A percentile compares a stretch with the other conserved stretches of the same genome.
phyloP scores from a whole-genome alignment of 2,329 filamentous ascomycete genomes.

The Verticillium alfalfae region DNA sequence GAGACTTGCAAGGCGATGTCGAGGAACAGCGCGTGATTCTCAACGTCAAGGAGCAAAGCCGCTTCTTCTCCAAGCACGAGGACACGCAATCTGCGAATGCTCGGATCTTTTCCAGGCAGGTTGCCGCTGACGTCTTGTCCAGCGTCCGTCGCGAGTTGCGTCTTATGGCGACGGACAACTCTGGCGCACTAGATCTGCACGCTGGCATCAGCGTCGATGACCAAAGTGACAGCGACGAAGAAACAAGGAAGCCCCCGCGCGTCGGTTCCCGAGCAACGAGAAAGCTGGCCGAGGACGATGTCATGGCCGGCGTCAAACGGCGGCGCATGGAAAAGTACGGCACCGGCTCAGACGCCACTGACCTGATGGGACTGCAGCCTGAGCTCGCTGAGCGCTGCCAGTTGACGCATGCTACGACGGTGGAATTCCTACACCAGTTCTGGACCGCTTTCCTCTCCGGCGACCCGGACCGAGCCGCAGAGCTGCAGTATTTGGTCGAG shows the following conservation, averaged over 20 bases:
- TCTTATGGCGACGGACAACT: slow-evolving; percentile 38
- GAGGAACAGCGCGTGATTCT: slow-evolving; percentile 75
- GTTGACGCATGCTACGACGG: slow-evolving; percentile 82
- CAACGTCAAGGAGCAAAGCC: slow-evolving; percentile 81
- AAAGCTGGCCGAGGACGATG: slow-evolving; percentile 57
- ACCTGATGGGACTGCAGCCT: slow-evolving; percentile 38
- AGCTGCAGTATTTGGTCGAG: slow-evolving; percentile 77
- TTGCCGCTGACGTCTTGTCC: slow-evolving; percentile 62
- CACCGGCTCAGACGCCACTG: slow-evolving; percentile 23
- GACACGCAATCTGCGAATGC: slow-evolving; percentile 38
- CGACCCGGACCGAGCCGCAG: slow-evolving; percentile 71
- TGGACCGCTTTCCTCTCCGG: slow-evolving; percentile 90
- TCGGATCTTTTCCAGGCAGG: slow-evolving; percentile 60
- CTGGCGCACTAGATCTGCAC: slow-evolving; percentile 54
- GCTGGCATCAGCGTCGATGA: slow-evolving; percentile 63
- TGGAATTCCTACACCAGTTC: slow-evolving; percentile 96
- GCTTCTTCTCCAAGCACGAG: slow-evolving; percentile 65
- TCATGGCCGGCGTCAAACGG: slow-evolving; percentile 59
- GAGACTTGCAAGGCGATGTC: slow-evolving; percentile 71
- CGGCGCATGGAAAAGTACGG: slow-evolving; percentile 55
- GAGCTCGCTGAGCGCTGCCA: slow-evolving; percentile 54
- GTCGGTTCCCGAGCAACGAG: slow-evolving; percentile 68
- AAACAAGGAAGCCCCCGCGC: slow-evolving; percentile 47
- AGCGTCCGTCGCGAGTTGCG: slow-evolving; percentile 59
- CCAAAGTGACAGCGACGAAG: slow-evolving; percentile 63